Evolutionary conservation across 345 rosid genomes (phyloP).

Genomic region (Syzygium jambos): DNA sequence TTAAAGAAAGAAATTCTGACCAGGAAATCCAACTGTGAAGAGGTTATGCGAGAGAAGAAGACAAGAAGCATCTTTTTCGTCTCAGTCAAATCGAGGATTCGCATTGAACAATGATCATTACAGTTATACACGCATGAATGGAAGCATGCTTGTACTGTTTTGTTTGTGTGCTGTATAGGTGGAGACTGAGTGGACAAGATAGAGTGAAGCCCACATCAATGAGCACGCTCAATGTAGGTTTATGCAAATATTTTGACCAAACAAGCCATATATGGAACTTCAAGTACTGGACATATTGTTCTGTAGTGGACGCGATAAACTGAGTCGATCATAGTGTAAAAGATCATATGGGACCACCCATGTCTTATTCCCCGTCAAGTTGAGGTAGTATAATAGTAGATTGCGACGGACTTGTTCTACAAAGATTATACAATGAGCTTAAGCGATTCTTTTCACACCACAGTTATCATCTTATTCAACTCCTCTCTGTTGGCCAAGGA

Average conservation of each 20-base stretch:
- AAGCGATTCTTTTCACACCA: neutral
- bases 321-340: too few relatives aligned
- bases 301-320: too few relatives aligned
- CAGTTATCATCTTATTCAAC: neutral
- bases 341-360: too few relatives aligned
- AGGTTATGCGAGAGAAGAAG: neutral
- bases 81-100: neutral
- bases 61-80: neutral
- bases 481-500: neutral
- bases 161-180: neutral
- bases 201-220: neutral
- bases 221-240: neutral
- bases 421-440: neutral
- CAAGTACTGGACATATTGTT: too few relatives aligned
- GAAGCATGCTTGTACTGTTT: neutral
- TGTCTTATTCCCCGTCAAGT: too few relatives aligned
- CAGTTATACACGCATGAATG: neutral
- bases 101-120: neutral
- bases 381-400: neutral
- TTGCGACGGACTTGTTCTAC: neutral
- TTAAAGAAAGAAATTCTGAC: neutral
- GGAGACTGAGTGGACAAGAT: neutral
- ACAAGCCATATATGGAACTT: too few relatives aligned
- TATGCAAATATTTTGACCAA: too few relatives aligned
- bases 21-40: neutral